phyloP scores from a whole-genome alignment of 139 green algal genomes.

The Chlorella sp. region DNA sequence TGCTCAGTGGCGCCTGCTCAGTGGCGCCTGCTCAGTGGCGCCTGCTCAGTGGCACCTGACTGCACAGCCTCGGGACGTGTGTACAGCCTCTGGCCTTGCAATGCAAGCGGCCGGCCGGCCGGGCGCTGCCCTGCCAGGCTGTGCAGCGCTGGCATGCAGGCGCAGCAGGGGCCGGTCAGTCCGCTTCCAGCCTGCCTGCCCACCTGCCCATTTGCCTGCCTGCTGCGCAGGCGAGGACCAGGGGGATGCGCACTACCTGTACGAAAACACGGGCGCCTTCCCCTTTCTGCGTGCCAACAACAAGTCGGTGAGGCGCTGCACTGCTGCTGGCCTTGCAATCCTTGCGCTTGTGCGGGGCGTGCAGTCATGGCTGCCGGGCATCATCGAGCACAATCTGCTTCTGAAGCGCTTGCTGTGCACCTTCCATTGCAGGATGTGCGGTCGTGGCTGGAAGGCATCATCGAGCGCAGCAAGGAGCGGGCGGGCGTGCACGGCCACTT shows the following conservation, averaged over 20 bases:
- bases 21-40: too few species aligned
- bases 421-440: constrained; percentile 35
- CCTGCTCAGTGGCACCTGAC: too few species aligned
- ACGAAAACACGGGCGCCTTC: constrained; percentile 45
- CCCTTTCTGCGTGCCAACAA: constrained; percentile 38
- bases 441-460: constrained; percentile 44
- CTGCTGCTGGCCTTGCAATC: neutral
- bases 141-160: too few species aligned
- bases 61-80: too few species aligned
- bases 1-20: too few species aligned
- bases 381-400: constrained; percentile 38
- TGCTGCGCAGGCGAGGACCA: constrained; percentile 49
- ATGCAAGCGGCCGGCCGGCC: too few species aligned
- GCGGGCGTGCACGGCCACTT: constrained; percentile 40
- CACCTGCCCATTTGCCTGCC: too few species aligned
- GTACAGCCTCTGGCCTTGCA: too few species aligned
- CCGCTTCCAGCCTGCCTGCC: too few species aligned
- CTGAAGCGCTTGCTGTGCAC: too few species aligned
- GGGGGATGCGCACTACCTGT: constrained; percentile 65
- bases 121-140: too few species aligned
- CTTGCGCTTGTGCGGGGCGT: too few species aligned
- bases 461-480: constrained; percentile 30
- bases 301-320: constrained; percentile 18
- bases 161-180: neutral
- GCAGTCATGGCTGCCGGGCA: constrained; percentile 35